Conservation (phyloP, 352 stramenopile species). For the Thalassiosira livingstoniorum region DNA sequence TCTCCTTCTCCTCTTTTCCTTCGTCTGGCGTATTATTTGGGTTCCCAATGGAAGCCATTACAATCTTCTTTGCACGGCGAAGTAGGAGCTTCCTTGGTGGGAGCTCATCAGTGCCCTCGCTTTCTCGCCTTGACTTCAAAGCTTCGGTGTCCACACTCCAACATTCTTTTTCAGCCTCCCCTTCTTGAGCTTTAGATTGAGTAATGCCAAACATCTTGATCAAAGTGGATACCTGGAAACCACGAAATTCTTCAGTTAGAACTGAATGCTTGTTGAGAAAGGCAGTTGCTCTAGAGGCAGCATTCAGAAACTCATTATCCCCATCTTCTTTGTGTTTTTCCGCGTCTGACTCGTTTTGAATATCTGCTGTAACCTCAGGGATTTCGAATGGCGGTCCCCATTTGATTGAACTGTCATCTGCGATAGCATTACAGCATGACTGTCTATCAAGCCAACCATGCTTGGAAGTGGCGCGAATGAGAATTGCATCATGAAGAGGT, state of each 20-base stretch:
- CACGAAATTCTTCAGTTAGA: background rate
- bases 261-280: conserved; percentile 38
- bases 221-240: background rate
- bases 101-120: conserved; percentile 56
- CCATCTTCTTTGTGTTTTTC: conserved; percentile 48
- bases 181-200: background rate
- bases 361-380: conserved; percentile 15
- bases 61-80: conserved; percentile 70
- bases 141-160: conserved; percentile 65
- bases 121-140: conserved; percentile 38
- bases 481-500: conserved; percentile 75
- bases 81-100: conserved; percentile 75
- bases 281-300: conserved; percentile 41
- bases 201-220: background rate
- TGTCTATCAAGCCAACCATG: conserved; percentile 83
- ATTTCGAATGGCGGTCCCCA: conserved; percentile 79
- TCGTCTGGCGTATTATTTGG: conserved; percentile 17
- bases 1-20: conserved; percentile 46
- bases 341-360: conserved; percentile 19
- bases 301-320: conserved; percentile 22
- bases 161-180: background rate
- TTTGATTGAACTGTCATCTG: conserved; percentile 70
- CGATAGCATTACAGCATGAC: conserved; percentile 58
- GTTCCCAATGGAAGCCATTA: conserved; percentile 30
- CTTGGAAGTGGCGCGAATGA: conserved; percentile 76